Conservation (phyloP, 345 rosid genomes). For the Limnanthes douglasii region DNA sequence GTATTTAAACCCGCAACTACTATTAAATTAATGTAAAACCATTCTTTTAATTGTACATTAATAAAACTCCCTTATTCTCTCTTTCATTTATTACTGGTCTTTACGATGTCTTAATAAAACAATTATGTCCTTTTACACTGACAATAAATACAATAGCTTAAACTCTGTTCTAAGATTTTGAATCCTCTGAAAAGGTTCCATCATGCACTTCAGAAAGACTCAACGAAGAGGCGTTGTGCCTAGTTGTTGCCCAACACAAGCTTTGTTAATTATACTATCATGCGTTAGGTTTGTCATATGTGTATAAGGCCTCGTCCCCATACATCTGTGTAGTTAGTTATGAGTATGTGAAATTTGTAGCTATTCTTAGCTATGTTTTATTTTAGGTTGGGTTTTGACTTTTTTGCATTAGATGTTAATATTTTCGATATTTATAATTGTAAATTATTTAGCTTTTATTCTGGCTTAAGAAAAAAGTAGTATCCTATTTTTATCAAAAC, state of each 20-base stretch:
- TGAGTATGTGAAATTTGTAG: slow-evolving; percentile 36
- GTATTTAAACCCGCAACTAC: no score
- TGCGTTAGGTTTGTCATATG: slow-evolving; percentile 12
- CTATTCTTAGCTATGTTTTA: slow-evolving; percentile 11
- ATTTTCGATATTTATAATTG: no score
- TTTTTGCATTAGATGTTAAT: no score
- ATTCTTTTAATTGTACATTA: no score
- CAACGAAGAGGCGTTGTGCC: slow-evolving; percentile 67
- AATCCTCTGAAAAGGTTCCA: slow-evolving; percentile 46
- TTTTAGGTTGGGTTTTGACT: slow-evolving; percentile 7
- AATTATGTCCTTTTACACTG: no score
- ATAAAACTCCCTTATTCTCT: no score
- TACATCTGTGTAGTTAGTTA: slow-evolving; percentile 16
- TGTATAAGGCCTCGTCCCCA: slow-evolving; percentile 20
- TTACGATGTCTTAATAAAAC: no score
- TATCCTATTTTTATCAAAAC: no score
- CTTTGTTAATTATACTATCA: slow-evolving; percentile 24
- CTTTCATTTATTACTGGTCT: no score
- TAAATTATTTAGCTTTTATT: no score
- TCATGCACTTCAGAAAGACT: slow-evolving; percentile 49
- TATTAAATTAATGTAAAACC: no score
- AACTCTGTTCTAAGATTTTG: slow-evolving; percentile 52
- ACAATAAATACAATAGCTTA: slow-evolving; percentile 70
- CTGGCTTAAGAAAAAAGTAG: no score
- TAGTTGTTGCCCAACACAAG: slow-evolving; percentile 63